Conservation (phyloP, 1,284 basidiomycete genomes). For the Malassezia japonica region DNA sequence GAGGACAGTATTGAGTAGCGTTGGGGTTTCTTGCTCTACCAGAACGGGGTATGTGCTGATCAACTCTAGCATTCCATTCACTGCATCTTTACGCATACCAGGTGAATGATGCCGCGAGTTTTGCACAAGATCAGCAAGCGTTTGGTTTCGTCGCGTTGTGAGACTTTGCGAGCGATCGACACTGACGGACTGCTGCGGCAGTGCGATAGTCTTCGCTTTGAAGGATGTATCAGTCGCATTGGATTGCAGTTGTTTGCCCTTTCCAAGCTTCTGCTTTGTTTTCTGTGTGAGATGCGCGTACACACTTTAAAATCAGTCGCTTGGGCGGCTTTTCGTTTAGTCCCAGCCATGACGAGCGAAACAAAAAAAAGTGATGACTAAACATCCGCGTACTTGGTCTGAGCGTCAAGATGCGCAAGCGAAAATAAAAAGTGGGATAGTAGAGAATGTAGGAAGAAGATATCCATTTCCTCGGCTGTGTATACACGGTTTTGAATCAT, state of each 20-base stretch:
- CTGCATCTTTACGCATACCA: constrained; percentile 66
- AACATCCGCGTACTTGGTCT: no score
- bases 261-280: constrained; percentile 90
- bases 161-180: constrained; percentile 28
- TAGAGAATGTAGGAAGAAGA: no score
- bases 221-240: constrained; percentile 93
- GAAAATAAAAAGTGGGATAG: no score
- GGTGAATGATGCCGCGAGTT: constrained; percentile 77
- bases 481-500: no score
- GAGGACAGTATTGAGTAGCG: constrained; percentile 61
- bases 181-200: constrained; percentile 36
- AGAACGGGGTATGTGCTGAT: constrained; percentile 60
- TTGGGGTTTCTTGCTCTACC: constrained; percentile 56
- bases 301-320: constrained; percentile 7
- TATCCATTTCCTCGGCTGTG: no score
- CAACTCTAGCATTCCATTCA: constrained; percentile 72
- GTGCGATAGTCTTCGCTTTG: constrained; percentile 59
- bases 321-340: constrained; percentile 8
- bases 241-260: constrained; percentile 69
- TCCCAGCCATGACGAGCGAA: not conserved
- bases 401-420: no score
- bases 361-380: not conserved
- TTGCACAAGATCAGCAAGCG: constrained; percentile 66
- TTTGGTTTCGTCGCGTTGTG: constrained; percentile 54
- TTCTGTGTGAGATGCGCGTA: constrained; percentile 57